Evolutionary conservation across 257 asterid genomes (phyloP), one percentile per base, ranked within the genome.

Genomic region (Orobanche coerulescens): DNA sequence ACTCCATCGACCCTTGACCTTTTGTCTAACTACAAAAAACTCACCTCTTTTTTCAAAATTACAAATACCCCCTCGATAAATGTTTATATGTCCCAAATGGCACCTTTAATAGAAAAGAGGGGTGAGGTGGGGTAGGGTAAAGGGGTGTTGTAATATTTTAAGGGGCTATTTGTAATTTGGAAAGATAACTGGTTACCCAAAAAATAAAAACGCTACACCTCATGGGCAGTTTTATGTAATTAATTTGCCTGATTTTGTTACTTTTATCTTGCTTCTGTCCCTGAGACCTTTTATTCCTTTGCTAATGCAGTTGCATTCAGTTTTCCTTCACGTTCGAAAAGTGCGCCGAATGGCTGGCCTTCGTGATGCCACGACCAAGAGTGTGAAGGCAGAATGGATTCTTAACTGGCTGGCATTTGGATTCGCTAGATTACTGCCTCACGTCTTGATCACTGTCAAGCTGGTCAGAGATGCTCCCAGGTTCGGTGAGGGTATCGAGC

Each of bases 371-470:
- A 72, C 54, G 36, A 76, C 79, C 81, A 75, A 23, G 62, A 55
- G 81, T 34, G 94, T 91, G 67, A 82, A 78, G 82, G 67, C 68
- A 4, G 98, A 91, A 77, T 91, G 98, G 98, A 58, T 64, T 72
- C 79, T 86, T n/a, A 91, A 91, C 75, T 84, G 82, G 87, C 14
- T 74, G 12, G 66, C 84, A 4, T 88, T 88, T 64, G 59, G 79
- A 26, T 55, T 78, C 33, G 90, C 95, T 15, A 82, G 98, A 71
- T 64, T 58, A 14, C 14, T 73, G 4, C 53, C 96, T 30, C 98
- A 91, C 77, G 62, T 81, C 62, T 86, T 88, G 46, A 85, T 91
- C 65, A 82, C 90, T 13, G 60, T 82, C 60, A 91, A 91, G 73
- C 77, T 91, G 18, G 48, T 91, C 46, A 68, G 43, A 68, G 98